phyloP scores from a whole-genome alignment of 2,329 filamentous ascomycete genomes.

The Pseudocercospora fijiensis region DNA sequence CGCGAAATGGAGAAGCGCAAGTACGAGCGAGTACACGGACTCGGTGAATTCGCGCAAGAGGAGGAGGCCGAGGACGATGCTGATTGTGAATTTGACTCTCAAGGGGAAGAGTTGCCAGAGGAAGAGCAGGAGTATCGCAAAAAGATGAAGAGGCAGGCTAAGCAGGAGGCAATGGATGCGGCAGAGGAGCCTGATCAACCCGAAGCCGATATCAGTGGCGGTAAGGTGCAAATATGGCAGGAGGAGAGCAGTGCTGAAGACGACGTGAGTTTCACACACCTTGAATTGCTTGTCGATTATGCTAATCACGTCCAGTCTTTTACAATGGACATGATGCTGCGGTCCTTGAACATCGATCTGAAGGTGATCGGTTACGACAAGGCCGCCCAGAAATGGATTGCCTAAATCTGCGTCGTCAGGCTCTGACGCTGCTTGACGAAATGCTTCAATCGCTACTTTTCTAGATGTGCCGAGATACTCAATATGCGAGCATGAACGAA shows the following conservation, averaged over 20 bases:
- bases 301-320: constrained; percentile 52
- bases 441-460: too few species aligned
- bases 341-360: constrained; percentile 62
- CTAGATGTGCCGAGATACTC: constrained; percentile 16
- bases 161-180: constrained; percentile 46
- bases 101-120: constrained; percentile 37
- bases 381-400: constrained; percentile 57
- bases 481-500: neutral
- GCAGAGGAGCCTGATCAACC: constrained; percentile 34
- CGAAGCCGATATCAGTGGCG: constrained; percentile 43
- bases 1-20: constrained; percentile 41
- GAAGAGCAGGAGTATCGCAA: constrained; percentile 49
- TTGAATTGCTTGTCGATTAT: neutral
- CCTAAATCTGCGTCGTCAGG: too few species aligned
- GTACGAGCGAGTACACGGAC: constrained; percentile 32
- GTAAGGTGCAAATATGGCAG: constrained; percentile 39
- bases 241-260: constrained; percentile 40
- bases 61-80: constrained; percentile 38
- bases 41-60: constrained; percentile 36
- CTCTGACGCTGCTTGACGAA: too few species aligned
- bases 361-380: constrained; percentile 64
- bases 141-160: constrained; percentile 51
- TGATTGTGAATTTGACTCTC: constrained; percentile 40
- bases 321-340: constrained; percentile 69
- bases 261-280: constrained; percentile 38